Evolutionary conservation across 2,329 filamentous ascomycete genomes (phyloP).

Genomic region (Talaromyces piceae): DNA sequence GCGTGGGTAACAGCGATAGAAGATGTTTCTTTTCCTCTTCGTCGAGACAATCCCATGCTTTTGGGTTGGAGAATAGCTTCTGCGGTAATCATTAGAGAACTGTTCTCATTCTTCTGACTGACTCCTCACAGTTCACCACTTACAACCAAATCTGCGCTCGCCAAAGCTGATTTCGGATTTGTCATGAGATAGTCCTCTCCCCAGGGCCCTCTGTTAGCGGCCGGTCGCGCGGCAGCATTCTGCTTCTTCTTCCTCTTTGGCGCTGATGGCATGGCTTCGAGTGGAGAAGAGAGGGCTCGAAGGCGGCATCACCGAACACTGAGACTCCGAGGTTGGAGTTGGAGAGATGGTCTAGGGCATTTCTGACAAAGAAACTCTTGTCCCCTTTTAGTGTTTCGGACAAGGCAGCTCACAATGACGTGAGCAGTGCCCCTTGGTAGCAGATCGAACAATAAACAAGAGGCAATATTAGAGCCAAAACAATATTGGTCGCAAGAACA

Average conservation of each 20-base stretch:
- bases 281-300: slow-evolving; percentile 15
- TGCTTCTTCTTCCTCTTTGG: slow-evolving; percentile 22
- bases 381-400: not conserved
- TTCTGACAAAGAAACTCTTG: not conserved
- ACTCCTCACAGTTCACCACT: slow-evolving; percentile 10
- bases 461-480: no score
- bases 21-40: slow-evolving; percentile 37
- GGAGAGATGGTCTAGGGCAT: not conserved
- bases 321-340: slow-evolving; percentile 2
- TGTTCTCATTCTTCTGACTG: not conserved
- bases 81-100: slow-evolving; percentile 16
- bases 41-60: slow-evolving; percentile 36
- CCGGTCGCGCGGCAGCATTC: slow-evolving; percentile 19
- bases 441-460: slow-evolving; percentile 1
- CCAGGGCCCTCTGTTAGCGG: slow-evolving; percentile 30
- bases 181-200: slow-evolving; percentile 33
- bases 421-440: slow-evolving; percentile 3
- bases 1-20: slow-evolving; percentile 31
- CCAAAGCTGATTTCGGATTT: slow-evolving; percentile 29
- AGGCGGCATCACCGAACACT: slow-evolving; percentile 16
- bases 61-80: slow-evolving; percentile 33
- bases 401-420: not conserved
- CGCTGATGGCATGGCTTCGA: slow-evolving; percentile 22
- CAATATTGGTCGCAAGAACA: no score
- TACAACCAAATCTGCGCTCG: slow-evolving; percentile 34